phyloP scores from a whole-genome alignment of 108 stramenopile genomes.

The Skeletonema costatum region DNA sequence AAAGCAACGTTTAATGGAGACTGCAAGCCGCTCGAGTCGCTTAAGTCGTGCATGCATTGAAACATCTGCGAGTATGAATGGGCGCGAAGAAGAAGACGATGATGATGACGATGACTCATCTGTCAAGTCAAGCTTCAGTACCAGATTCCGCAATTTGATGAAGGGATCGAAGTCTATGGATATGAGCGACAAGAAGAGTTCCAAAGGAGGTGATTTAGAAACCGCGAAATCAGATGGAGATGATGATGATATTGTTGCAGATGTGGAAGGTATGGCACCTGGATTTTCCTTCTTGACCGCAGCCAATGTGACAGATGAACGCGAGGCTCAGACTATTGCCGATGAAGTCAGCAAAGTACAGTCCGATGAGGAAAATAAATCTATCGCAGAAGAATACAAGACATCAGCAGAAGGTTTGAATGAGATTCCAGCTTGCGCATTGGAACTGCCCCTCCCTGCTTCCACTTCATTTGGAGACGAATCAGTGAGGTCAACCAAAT shows the following conservation, averaged over 20 bases:
- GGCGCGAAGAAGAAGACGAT: constrained; percentile 18
- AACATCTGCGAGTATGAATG: not conserved
- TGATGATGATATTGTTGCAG: constrained; percentile 12
- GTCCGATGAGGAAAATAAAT: constrained; percentile 12
- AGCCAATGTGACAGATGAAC: constrained; percentile 12
- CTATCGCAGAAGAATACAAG: constrained; percentile 18
- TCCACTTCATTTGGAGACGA: constrained; percentile 1
- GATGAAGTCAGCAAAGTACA: not conserved
- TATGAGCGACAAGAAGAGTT: constrained; percentile 21
- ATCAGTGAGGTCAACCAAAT: not conserved
- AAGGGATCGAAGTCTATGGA: constrained; percentile 35
- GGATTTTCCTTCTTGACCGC: constrained; percentile 44
- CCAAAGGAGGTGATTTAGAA: not conserved
- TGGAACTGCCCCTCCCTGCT: not conserved
- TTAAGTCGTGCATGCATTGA: not conserved
- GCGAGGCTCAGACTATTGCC: constrained; percentile 3
- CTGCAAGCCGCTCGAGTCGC: constrained; percentile 7
- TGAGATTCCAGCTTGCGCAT: not conserved
- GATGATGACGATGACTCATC: constrained; percentile 8
- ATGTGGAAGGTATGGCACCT: constrained; percentile 25
- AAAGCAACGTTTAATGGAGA: constrained; percentile 16
- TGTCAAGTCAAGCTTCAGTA: constrained; percentile 37
- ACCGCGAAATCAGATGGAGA: not conserved
- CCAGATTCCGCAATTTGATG: constrained; percentile 39
- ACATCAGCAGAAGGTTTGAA: constrained; percentile 9